Percentiles rank a stretch among this genome's conserved stretches.
Conservation (phyloP, 192 early-diverging fungal genomes). For the Backusella psychrophila region DNA sequence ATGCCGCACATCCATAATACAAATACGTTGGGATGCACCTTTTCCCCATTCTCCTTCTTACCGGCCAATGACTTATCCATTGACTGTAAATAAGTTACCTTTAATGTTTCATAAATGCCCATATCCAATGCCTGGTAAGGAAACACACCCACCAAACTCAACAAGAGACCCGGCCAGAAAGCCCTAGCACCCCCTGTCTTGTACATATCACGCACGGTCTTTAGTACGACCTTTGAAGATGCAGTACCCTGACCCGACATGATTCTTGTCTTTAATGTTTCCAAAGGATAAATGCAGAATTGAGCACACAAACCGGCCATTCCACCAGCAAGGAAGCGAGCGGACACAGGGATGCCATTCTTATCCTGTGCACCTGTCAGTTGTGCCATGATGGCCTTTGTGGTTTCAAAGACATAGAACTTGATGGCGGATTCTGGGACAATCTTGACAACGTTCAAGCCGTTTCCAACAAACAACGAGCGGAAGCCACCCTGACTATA, state of each 20-base stretch:
- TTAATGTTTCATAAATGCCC: conserved; percentile 68
- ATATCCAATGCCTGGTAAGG: conserved; percentile 76
- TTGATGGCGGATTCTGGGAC: conserved; percentile 73
- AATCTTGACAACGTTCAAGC: conserved; percentile 74
- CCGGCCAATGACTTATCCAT: conserved; percentile 27
- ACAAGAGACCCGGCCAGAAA: conserved; percentile 50
- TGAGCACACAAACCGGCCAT: conserved; percentile 67
- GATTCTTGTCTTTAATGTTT: conserved; percentile 71
- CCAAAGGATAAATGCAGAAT: conserved; percentile 73
- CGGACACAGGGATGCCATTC: conserved; percentile 34
- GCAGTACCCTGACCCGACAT: conserved; percentile 56
- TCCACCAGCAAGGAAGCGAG: conserved; percentile 68
- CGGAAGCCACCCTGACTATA: conserved; percentile 62
- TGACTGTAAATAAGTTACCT: conserved; percentile 50
- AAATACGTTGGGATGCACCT: conserved; percentile 42
- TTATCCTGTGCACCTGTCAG: conserved; percentile 35
- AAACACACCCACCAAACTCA: conserved; percentile 62
- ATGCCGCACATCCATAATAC: conserved; percentile 62
- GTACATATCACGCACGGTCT: conserved; percentile 60
- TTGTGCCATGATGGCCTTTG: conserved; percentile 44
- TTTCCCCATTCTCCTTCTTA: conserved; percentile 24
- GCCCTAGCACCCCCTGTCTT: conserved; percentile 54
- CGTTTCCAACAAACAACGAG: conserved; percentile 76
- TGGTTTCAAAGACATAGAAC: conserved; percentile 71
- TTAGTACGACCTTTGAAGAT: conserved; percentile 25